Evolutionary conservation across 2,329 filamentous ascomycete genomes (phyloP).

Genomic region (Trichoderma guizhouense): DNA sequence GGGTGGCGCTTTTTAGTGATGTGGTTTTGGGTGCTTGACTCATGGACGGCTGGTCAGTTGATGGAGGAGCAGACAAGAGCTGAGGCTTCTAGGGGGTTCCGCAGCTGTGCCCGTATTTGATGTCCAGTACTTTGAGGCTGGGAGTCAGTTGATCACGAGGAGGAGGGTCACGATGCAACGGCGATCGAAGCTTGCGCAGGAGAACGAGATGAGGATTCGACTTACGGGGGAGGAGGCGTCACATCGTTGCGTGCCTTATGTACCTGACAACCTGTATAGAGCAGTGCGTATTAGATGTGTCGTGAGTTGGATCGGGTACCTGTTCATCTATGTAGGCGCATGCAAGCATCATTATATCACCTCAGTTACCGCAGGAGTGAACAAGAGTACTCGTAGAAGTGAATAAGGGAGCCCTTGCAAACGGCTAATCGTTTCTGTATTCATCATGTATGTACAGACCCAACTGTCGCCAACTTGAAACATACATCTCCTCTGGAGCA

Average conservation of each 20-base stretch:
- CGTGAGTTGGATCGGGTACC: too few relatives aligned
- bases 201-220: background rate
- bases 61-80: background rate
- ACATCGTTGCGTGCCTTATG: background rate
- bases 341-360: background rate
- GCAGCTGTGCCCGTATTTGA: background rate
- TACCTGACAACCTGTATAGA: background rate
- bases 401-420: background rate
- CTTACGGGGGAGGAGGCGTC: background rate
- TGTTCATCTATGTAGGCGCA: background rate
- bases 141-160: slow-evolving; percentile 1
- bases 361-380: background rate
- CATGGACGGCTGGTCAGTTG: background rate
- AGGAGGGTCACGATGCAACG: slow-evolving; percentile 14
- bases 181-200: slow-evolving; percentile 19
- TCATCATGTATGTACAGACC: background rate
- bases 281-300: background rate
- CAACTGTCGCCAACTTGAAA: background rate
- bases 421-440: background rate
- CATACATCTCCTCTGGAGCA: background rate
- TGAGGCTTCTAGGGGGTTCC: background rate
- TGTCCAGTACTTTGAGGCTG: background rate
- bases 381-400: background rate
- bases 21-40: background rate
- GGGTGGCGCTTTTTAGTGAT: background rate